Percentiles rank a stretch among this genome's conserved stretches.
Conservation (phyloP, 2,329 filamentous ascomycete species). For the Penicillium occitanis region DNA sequence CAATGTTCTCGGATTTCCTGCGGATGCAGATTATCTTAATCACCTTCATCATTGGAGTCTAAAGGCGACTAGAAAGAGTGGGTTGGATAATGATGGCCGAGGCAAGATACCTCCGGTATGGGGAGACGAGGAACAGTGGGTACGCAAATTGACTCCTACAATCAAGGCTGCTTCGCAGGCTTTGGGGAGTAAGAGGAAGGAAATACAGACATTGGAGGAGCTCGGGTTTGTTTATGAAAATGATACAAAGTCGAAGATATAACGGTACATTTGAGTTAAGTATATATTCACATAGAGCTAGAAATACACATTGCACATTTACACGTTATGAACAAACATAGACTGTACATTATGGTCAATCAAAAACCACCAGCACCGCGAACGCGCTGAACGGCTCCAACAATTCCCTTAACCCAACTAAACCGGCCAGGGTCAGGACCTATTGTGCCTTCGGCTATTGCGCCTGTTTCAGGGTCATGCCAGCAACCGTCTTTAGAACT, state of each 20-base stretch:
- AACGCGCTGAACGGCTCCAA: slow-evolving; percentile 60
- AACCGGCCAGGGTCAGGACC: slow-evolving; percentile 57
- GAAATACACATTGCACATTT: background rate
- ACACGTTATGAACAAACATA: background rate
- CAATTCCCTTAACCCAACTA: slow-evolving; percentile 58
- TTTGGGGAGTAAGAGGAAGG: slow-evolving; percentile 10
- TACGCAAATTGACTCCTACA: slow-evolving; percentile 14
- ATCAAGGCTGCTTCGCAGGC: slow-evolving; percentile 16
- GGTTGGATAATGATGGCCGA: slow-evolving; percentile 44
- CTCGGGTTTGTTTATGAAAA: slow-evolving; percentile 6
- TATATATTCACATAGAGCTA: background rate
- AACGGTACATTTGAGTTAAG: background rate
- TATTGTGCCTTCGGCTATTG: slow-evolving; percentile 51
- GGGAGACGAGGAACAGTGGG: slow-evolving; percentile 5
- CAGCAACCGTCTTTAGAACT: slow-evolving; percentile 60
- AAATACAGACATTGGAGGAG: slow-evolving; percentile 3
- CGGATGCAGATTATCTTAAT: slow-evolving; percentile 49
- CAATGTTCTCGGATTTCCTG: slow-evolving; percentile 54
- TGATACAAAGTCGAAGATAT: background rate
- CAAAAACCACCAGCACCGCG: slow-evolving; percentile 58
- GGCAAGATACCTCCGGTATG: slow-evolving; percentile 53
- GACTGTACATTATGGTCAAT: background rate
- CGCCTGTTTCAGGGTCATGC: slow-evolving; percentile 54
- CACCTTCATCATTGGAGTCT: slow-evolving; percentile 46
- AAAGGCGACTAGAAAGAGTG: slow-evolving; percentile 25